phyloP scores from a whole-genome alignment of 1,284 basidiomycete genomes.

The Peniophora sp. region DNA sequence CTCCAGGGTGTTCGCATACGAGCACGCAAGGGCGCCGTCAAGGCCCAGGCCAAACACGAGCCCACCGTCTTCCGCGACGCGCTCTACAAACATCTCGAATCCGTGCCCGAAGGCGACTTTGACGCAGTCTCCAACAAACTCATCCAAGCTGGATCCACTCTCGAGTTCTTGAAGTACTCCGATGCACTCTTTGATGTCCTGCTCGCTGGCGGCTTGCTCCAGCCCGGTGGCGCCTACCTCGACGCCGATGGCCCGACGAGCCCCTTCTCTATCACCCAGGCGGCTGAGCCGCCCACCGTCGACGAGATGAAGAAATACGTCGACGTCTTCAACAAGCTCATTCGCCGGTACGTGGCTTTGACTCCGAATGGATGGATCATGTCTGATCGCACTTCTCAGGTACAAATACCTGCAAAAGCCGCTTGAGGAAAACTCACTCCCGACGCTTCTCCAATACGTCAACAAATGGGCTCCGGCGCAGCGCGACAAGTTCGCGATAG shows the following conservation, averaged over 20 bases:
- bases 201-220: constrained; percentile 88
- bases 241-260: constrained; percentile 78
- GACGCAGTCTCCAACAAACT: constrained; percentile 81
- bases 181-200: constrained; percentile 94
- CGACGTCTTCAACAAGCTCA: constrained; percentile 91
- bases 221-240: constrained; percentile 88
- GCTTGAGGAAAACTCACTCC: constrained; percentile 81
- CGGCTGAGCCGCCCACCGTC: constrained; percentile 67
- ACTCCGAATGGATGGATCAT: constrained; percentile 1
- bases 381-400: constrained; percentile 31
- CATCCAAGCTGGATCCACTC: constrained; percentile 82
- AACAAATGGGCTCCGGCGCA: constrained; percentile 73
- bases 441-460: constrained; percentile 83
- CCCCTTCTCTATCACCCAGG: constrained; percentile 80
- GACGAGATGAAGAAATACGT: constrained; percentile 88
- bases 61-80: constrained; percentile 90
- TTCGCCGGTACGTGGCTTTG: constrained; percentile 62
- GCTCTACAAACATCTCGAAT: constrained; percentile 89
- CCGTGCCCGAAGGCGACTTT: constrained; percentile 76
- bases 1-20: constrained; percentile 83
- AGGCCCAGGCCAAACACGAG: constrained; percentile 86
- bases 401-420: constrained; percentile 99
- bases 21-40: constrained; percentile 81
- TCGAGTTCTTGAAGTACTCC: constrained; percentile 94
- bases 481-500: constrained; percentile 77